Base-by-base conservation (phyloP, 345 rosid species). In the Aquilaria malaccensis region DNA sequence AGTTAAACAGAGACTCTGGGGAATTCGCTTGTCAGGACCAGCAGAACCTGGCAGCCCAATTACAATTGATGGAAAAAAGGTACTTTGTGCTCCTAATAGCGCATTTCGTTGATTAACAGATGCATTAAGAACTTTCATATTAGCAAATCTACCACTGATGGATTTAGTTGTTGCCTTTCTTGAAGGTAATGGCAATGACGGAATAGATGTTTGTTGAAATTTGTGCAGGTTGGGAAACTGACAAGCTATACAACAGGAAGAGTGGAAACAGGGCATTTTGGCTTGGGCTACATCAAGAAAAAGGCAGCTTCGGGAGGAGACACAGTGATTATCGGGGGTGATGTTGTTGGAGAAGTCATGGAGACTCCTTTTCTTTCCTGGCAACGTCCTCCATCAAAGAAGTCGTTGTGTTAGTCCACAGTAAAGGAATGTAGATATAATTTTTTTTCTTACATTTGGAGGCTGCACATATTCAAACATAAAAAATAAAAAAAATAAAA, bases 1-100 rank as follows among this genome's bases (percentile, higher is more conserved):
- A 71, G 77, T 88, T 70, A 91, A 86, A 71, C 96, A 88, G 79
- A 86, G 64, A 65, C 77, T 91, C 46, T 81, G 87, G 88, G 96
- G 95, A 65, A 77, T 91, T 72, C 50, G 64, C 57, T 78, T 88
- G 51, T 80, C 96, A 64, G 95, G 81, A 61, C 77, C 80, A 52
- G 96, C 85, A 13, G 87, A 83, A 71, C 85, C 96, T 4, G 96
- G 87, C 59, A 83, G 88, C 72, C 64, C 74, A 30, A 83, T 91
- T 57, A 80, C 70, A 37, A 58, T 81, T 56, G 71, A 86, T 31
- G 96, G 85, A 67, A 86, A 81, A 78, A 91, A 86, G 83, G 96
- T 83, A 63, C 13, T 66, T 59, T 63, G 14, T 45, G 30, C 48
- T 41, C 33, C 2, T 5, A 1, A 50, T 50, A 50, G 13, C 53